Evolutionary conservation across 306 rosid genomes (phyloP), one percentile per base, ranked within the genome.

Genomic region (Chamaecrista fasciculata): DNA sequence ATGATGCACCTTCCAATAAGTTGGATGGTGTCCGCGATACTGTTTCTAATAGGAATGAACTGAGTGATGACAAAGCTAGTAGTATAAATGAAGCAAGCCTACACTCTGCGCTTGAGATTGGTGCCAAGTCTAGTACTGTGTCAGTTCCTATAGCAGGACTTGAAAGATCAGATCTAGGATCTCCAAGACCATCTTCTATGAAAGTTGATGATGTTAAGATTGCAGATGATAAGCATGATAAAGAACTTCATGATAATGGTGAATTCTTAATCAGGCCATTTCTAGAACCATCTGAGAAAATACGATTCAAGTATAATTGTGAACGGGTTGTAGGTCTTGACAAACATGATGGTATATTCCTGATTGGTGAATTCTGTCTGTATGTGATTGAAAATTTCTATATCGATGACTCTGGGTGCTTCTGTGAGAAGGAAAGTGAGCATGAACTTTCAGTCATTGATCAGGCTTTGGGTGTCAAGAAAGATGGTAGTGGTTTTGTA

Each of bases 331-430:
- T 91, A 21, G 95, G 97, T 71, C 99, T 95, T 19, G 99, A 95
- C 87, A 95, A 95, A 73, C 97, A 95, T 77, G 99, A 95, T 83
- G 99, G 99, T 58, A 86, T 95, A 78, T 95, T 95, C 87, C 66
- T 95, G 79, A 95, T 95, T 8, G 97, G 97, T 58, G 99, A 95
- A 75, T 79, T 78, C 67, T 89, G 91, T 74, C 75, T 95, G 67
- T 95, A 95, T 86, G 97, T 95, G 75, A 95, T 95, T 73, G 99
- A 91, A 80, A 95, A 89, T 76, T 95, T 95, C 55, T 91, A 81
- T 75, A 86, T 95, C 53, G 90, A 95, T 33, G 90, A 86, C 66
- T 81, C 95, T 24, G 97, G 95, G 51, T 83, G 91, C 85, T 89
- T 95, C 66, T 95, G 88, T 51, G 97, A 95, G 84, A 95, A 95